These are phyloP conservation scores for Stemphylium lycopersici DNA, from an alignment of 2,329 filamentous ascomycete species.

Conservation along the genomic window DNA sequence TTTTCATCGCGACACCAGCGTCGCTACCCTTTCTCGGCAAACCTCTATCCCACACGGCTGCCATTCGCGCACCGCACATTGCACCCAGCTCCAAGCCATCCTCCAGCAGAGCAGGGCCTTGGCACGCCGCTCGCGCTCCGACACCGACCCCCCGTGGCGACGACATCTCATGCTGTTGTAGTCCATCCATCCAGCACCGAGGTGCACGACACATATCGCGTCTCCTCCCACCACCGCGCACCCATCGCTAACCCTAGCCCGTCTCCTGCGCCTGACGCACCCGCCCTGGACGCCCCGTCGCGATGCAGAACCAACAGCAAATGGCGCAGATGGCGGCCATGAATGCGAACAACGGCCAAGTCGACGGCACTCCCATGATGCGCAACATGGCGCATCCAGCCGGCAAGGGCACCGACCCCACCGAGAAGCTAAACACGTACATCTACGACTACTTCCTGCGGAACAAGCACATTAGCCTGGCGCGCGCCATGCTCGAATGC, in stretches of 20 bases:
- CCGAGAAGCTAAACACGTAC: conserved; percentile 76
- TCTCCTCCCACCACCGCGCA: conserved; percentile 19
- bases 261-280: conserved; percentile 28
- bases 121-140: conserved; percentile 24
- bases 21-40: conserved; percentile 13
- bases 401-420: conserved; percentile 39
- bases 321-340: conserved; percentile 72
- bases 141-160: conserved; percentile 30
- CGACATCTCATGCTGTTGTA: conserved; percentile 42
- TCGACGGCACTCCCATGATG: conserved; percentile 71
- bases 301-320: conserved; percentile 58
- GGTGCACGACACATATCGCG: conserved; percentile 29
- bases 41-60: conserved; percentile 4
- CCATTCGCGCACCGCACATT: conserved; percentile 14
- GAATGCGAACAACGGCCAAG: conserved; percentile 65
- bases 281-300: conserved; percentile 18
- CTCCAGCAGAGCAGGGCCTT: conserved; percentile 8
- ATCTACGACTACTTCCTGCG: conserved; percentile 93
- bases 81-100: conserved; percentile 1
- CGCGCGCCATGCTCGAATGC: conserved; percentile 63
- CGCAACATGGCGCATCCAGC: conserved; percentile 58
- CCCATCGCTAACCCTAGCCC: conserved; percentile 17
- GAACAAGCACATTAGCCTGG: conserved; percentile 82
- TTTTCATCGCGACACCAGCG: conserved; percentile 19
- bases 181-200: conserved; percentile 30